Evolutionary conservation across 2,329 filamentous ascomycete genomes (phyloP).

Genomic region (Pestalotiopsis sp.): DNA sequence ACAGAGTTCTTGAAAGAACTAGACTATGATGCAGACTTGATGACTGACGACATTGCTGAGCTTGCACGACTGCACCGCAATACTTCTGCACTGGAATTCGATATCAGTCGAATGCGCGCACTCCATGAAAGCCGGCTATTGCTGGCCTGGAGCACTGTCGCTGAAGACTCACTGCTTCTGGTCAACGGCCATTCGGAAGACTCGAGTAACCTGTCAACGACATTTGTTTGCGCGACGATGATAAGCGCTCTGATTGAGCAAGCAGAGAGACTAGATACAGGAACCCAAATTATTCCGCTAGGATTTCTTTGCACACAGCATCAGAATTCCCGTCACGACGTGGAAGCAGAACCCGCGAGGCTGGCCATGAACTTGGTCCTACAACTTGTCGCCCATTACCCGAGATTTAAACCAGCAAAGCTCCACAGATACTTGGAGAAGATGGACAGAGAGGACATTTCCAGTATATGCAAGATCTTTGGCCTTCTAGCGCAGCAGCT

Average conservation of each 20-base stretch:
- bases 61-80: not conserved
- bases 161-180: conserved; percentile 10
- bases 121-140: conserved; percentile 4
- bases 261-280: not conserved
- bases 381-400: conserved; percentile 13
- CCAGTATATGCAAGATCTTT: conserved; percentile 1
- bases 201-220: not conserved
- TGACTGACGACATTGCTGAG: not conserved
- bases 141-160: conserved; percentile 7
- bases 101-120: conserved; percentile 4
- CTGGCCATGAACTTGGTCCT: conserved; percentile 13
- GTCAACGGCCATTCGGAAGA: conserved; percentile 7
- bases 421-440: not conserved
- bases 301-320: conserved; percentile 13
- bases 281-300: conserved; percentile 4
- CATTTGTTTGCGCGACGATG: not conserved
- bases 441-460: not conserved
- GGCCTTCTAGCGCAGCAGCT: not conserved
- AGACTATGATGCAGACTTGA: conserved; percentile 6
- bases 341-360: conserved; percentile 1
- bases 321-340: conserved; percentile 7
- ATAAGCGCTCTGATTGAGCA: not conserved
- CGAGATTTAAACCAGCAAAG: conserved; percentile 12
- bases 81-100: not conserved
- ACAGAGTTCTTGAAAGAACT: conserved; percentile 4